These are phyloP conservation scores for Oenanthe sinensis DNA, from an alignment of 129 eudicot genomes.

Conservation along the genomic window DNA sequence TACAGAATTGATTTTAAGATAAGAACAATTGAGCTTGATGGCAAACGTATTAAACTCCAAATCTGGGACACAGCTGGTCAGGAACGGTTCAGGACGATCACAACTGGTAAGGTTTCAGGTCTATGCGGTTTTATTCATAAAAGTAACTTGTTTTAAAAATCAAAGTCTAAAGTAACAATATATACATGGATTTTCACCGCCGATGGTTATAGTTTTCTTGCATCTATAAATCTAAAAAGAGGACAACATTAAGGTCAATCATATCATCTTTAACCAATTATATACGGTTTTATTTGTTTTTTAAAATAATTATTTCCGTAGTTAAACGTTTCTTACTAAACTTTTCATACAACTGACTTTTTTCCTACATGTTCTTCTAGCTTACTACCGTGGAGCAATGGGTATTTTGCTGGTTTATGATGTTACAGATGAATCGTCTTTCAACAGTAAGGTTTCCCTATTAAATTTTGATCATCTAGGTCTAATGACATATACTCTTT, in stretches of 20 bases:
- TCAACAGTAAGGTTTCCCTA: slow-evolving; percentile 54
- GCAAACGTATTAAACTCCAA: slow-evolving; percentile 62
- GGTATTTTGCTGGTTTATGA: slow-evolving; percentile 84
- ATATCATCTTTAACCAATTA: background rate
- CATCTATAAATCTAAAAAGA: background rate
- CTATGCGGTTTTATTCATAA: background rate
- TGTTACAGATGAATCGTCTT: slow-evolving; percentile 83
- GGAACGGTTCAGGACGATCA: slow-evolving; percentile 59
- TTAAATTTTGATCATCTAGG: background rate
- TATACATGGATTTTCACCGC: background rate
- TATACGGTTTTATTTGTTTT: background rate
- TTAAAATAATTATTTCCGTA: background rate
- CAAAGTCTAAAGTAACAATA: background rate
- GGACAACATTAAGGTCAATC: background rate
- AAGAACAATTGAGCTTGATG: slow-evolving; percentile 60
- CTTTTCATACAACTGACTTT: background rate
- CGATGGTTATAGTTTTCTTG: background rate
- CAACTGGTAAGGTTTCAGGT: slow-evolving; percentile 26
- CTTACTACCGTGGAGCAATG: slow-evolving; percentile 93
- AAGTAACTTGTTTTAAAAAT: background rate
- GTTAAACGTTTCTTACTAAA: background rate
- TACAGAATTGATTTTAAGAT: slow-evolving; percentile 59
- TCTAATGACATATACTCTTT: background rate
- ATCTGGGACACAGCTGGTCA: slow-evolving; percentile 80
- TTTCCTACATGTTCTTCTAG: slow-evolving; percentile 18